Percentiles rank a stretch among this genome's conserved stretches.
phyloP scores from a whole-genome alignment of 805 yeast genomes.

The Candida pseudoglaebosa region DNA sequence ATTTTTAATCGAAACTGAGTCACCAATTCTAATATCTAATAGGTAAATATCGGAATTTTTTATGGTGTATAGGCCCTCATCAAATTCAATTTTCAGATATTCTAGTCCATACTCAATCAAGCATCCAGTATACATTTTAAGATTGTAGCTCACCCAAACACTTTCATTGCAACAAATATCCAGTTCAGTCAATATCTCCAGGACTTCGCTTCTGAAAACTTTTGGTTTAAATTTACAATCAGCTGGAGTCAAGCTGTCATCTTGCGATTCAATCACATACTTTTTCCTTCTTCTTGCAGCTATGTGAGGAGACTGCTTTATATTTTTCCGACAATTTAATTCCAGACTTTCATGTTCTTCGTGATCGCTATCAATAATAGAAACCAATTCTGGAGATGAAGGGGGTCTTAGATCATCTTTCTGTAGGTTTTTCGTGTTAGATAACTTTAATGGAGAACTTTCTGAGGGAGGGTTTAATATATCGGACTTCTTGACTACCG shows the following conservation, averaged over 20 bases:
- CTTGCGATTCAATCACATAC: slow-evolving; percentile 14
- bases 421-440: neutral
- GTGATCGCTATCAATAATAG: neutral
- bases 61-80: slow-evolving; percentile 33
- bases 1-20: slow-evolving; percentile 36
- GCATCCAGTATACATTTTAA: slow-evolving; percentile 50
- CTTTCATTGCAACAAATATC: slow-evolving; percentile 20
- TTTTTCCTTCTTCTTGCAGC: slow-evolving; percentile 10
- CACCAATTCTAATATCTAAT: slow-evolving; percentile 57
- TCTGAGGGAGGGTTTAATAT: slow-evolving; percentile 6
- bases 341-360: slow-evolving; percentile 12
- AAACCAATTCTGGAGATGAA: slow-evolving; percentile 1
- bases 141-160: slow-evolving; percentile 53
- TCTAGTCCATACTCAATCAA: slow-evolving; percentile 26
- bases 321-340: slow-evolving; percentile 18
- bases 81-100: slow-evolving; percentile 33
- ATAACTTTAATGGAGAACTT: slow-evolving; percentile 4
- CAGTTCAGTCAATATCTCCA: slow-evolving; percentile 9
- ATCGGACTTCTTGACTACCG: slow-evolving; percentile 14
- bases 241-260: neutral
- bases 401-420: slow-evolving; percentile 2
- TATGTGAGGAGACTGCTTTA: slow-evolving; percentile 6
- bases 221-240: neutral
- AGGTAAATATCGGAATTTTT: slow-evolving; percentile 38
- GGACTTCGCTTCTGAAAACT: slow-evolving; percentile 12